Base-by-base conservation (phyloP, 2,329 filamentous ascomycete genomes). In the Exutisphaerella laricina region DNA sequence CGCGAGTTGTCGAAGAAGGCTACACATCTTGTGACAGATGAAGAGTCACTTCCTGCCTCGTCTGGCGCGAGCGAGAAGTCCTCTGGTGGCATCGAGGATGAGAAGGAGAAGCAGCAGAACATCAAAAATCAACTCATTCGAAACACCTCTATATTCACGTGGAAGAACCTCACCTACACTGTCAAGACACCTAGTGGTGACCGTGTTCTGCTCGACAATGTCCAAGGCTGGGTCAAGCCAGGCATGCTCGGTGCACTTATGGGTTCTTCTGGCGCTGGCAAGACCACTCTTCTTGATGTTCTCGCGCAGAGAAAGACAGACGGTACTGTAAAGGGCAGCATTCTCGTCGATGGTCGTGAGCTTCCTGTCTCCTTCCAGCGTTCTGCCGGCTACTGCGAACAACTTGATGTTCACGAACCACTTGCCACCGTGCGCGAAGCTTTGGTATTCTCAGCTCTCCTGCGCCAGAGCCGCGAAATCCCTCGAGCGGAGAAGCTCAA, bases 91-190 rank as follows among this genome's bases (percentile, higher is more conserved):
- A 7, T 36, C 4, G 44, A 49, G 28, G 17, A 23, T 23, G 44
- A 47, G 30, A 48, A 40, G 36, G 31, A 47, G 31, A 45, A 42
- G n/a, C 32, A 38, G 5, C 35, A 36, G 7, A 46, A 51, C 23
- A 26, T 54, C 16, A 45, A 54, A 12, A 35, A 25, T 14, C 51
- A 54, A 28, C 67, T 84, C 1, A 64, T 80, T 21, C 74, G 74
- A 18, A 84, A 85, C 59, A 82, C 75, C 0, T 81, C 78, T 0
- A 70, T 84, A 0, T 85, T 94, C 43, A 94, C 88, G 0, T 95
- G 88, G 84, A 85, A 90, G 61, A 73, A 85, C 51, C 79, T 96
- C 47, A 86, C 82, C 58, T 95, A 95, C 61, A 84, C 78, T 0
- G 83, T 88, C 46, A 66, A 69, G 8, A 70, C 69, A 20, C 59